These are phyloP conservation scores for Dactylellina haptotyla DNA, from an alignment of 2,329 filamentous ascomycete genomes.

Conservation along the genomic window DNA sequence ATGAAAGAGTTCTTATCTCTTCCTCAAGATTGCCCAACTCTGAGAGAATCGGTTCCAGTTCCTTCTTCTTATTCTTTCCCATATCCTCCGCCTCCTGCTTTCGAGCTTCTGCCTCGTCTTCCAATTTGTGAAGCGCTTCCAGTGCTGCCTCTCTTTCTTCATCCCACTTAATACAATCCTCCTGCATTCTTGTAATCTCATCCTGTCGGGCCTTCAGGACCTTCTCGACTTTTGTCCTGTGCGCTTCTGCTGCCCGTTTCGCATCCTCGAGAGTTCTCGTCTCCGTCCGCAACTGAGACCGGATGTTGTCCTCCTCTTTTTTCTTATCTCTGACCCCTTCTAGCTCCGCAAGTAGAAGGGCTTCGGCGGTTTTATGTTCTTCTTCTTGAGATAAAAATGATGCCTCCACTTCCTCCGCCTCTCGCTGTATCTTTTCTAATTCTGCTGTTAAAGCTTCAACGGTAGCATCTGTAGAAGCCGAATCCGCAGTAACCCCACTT, in stretches of 20 bases:
- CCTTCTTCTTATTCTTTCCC: conserved; percentile 66
- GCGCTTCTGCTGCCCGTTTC: conserved; percentile 71
- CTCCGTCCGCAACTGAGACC: conserved; percentile 57
- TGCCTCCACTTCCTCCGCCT: conserved; percentile 80
- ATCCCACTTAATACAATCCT: conserved; percentile 76
- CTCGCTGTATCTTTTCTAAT: conserved; percentile 80
- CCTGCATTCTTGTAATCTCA: conserved; percentile 79
- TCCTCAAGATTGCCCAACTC: conserved; percentile 74
- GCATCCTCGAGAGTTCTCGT: conserved; percentile 68
- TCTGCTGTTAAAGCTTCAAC: conserved; percentile 73
- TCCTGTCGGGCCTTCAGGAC: conserved; percentile 90
- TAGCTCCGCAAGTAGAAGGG: conserved; percentile 58
- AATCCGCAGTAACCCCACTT: neutral
- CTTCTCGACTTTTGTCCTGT: conserved; percentile 81
- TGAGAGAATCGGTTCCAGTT: conserved; percentile 67
- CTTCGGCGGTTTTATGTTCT: conserved; percentile 64
- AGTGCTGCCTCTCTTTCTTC: conserved; percentile 62
- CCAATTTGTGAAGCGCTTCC: conserved; percentile 69
- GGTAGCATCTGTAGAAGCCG: conserved; percentile 55
- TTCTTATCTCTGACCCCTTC: conserved; percentile 57
- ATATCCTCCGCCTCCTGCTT: conserved; percentile 67
- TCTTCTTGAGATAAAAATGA: conserved; percentile 73
- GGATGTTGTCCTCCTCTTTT: conserved; percentile 67
- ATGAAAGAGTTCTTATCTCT: conserved; percentile 76
- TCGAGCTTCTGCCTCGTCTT: conserved; percentile 67